phyloP scores from a whole-genome alignment of 257 asterid species.

The Dorcoceras hygrometricum region DNA sequence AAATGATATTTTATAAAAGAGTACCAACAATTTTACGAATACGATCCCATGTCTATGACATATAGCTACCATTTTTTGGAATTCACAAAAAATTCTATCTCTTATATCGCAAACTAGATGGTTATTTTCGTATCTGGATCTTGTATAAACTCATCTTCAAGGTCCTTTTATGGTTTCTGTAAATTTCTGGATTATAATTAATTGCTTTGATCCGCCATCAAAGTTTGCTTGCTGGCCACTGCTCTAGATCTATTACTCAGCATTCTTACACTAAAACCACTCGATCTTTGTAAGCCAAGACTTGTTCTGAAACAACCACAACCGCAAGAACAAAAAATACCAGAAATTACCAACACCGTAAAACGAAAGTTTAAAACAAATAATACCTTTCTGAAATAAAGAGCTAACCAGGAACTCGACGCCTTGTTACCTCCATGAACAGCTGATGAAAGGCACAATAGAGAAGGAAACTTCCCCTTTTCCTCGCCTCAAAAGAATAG shows the following conservation, averaged over 20 bases:
- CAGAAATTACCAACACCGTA: conserved; percentile 5
- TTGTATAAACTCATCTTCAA: too few species aligned
- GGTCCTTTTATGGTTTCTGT: too few species aligned
- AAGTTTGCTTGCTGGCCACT: conserved; percentile 53
- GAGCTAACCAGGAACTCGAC: conserved; percentile 34
- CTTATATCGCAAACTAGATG: too few species aligned
- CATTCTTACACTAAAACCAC: conserved; percentile 30
- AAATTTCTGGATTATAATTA: too few species aligned
- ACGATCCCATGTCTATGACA: too few species aligned
- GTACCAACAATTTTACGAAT: too few species aligned
- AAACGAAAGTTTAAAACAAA: neutral
- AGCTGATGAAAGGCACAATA: conserved; percentile 26
- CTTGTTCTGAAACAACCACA: neutral
- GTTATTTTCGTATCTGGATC: too few species aligned
- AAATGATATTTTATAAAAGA: too few species aligned
- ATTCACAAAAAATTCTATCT: too few species aligned
- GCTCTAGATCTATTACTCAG: conserved; percentile 79
- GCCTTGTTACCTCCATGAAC: conserved; percentile 28
- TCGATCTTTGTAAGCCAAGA: neutral
- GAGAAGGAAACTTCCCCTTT: conserved; percentile 28
- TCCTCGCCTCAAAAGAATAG: conserved; percentile 31
- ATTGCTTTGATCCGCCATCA: conserved; percentile 50
- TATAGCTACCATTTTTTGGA: too few species aligned
- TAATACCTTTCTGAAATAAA: conserved; percentile 13
- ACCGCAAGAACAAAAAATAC: conserved; percentile 27